Conservation (phyloP, 768 basidiomycete species). For the Tricholoma sp. region DNA sequence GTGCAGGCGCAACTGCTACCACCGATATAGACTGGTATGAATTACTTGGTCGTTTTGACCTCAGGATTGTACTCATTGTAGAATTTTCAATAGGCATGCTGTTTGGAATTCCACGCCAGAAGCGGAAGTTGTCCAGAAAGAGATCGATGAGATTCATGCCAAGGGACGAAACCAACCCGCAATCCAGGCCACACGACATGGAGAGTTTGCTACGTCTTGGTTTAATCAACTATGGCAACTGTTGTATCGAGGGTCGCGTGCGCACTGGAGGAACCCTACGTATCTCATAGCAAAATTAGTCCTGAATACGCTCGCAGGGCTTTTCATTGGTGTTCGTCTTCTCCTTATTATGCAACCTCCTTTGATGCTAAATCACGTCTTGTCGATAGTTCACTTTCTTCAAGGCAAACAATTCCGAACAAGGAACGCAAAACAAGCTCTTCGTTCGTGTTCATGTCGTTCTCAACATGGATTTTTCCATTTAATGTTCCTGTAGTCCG, state of each 20-base stretch:
- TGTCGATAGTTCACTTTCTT: slow-evolving; percentile 52
- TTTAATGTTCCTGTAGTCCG: slow-evolving; percentile 30
- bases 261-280: slow-evolving; percentile 53
- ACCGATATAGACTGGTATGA: slow-evolving; percentile 53
- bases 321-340: slow-evolving; percentile 40
- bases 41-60: slow-evolving; percentile 23
- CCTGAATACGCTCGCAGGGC: slow-evolving; percentile 47
- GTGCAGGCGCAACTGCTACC: slow-evolving; percentile 61
- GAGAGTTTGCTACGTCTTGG: slow-evolving; percentile 53
- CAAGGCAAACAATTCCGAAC: slow-evolving; percentile 46
- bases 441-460: slow-evolving; percentile 41
- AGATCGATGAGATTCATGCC: slow-evolving; percentile 42
- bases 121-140: slow-evolving; percentile 19
- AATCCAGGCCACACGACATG: slow-evolving; percentile 30
- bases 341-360: no score
- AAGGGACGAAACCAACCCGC: slow-evolving; percentile 40
- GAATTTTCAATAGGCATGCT: slow-evolving; percentile 7
- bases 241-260: slow-evolving; percentile 36
- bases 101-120: slow-evolving; percentile 47
- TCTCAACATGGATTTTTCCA: slow-evolving; percentile 3
- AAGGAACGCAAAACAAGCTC: slow-evolving; percentile 59
- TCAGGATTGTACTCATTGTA: slow-evolving; percentile 25
- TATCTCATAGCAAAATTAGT: slow-evolving; percentile 57
- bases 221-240: slow-evolving; percentile 40
- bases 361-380: background rate